Conservation (phyloP, 306 rosid genomes). For the Prunus armeniaca region DNA sequence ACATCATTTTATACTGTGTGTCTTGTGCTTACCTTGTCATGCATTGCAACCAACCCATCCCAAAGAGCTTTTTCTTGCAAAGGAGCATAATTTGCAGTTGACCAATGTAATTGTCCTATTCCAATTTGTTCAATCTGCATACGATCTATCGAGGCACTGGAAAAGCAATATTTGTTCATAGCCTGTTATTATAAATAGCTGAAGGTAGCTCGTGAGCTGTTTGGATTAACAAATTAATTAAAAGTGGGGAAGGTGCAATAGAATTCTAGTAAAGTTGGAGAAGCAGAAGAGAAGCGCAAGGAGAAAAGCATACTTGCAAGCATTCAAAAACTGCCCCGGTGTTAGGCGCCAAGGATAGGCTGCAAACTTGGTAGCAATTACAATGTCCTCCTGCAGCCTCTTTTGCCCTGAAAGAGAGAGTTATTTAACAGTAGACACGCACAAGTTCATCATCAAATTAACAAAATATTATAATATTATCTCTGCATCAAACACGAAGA, state of each 20-base stretch:
- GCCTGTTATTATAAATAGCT: too few relatives aligned
- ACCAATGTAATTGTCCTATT: conserved; percentile 95
- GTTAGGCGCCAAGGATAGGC: conserved; percentile 99
- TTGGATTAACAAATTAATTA: too few relatives aligned
- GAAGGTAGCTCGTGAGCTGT: too few relatives aligned
- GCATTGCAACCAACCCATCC: conserved; percentile 98
- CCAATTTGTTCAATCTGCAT: conserved; percentile 86
- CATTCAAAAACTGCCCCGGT: conserved; percentile 77
- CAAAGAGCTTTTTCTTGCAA: conserved; percentile 87
- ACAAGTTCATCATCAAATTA: background rate
- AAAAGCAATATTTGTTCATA: conserved; percentile 10
- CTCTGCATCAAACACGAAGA: background rate
- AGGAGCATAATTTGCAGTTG: conserved; percentile 91
- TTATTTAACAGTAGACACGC: background rate
- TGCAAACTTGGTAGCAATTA: conserved; percentile 90
- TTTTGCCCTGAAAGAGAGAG: conserved; percentile 49
- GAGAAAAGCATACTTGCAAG: conserved; percentile 63
- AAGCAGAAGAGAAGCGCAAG: background rate
- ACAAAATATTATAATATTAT: background rate
- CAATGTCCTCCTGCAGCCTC: conserved; percentile 48
- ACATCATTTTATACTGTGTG: too few relatives aligned
- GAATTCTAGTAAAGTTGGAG: background rate
- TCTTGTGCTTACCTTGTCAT: conserved; percentile 61
- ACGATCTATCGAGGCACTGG: conserved; percentile 83
- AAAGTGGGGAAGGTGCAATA: background rate